phyloP scores from a whole-genome alignment of 2,329 filamentous ascomycete species.

The Trichoderma simmonsii region DNA sequence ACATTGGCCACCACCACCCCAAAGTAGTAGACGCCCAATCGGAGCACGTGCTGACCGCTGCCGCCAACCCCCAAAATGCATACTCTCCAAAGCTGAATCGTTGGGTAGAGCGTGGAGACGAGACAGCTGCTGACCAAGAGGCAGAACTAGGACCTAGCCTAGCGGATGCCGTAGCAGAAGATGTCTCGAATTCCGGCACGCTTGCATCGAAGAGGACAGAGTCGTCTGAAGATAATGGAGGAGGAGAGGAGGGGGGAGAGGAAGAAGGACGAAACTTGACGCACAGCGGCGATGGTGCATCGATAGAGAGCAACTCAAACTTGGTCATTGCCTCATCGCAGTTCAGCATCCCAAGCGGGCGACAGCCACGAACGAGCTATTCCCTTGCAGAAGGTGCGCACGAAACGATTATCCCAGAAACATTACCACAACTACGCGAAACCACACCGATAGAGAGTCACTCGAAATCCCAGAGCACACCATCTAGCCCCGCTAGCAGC shows the following conservation, averaged over 20 bases:
- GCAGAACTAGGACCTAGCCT: conserved; percentile 19
- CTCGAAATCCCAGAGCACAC: background rate
- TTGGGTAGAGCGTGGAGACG: background rate
- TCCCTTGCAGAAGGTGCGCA: conserved; percentile 31
- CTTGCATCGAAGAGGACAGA: conserved; percentile 11
- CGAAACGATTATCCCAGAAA: conserved; percentile 26
- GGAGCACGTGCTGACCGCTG: background rate
- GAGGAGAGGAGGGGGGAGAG: background rate
- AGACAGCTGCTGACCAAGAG: conserved; percentile 21
- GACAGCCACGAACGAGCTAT: conserved; percentile 47
- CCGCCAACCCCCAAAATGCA: background rate
- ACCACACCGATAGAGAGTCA: conserved; percentile 19
- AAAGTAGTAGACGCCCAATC: conserved; percentile 7
- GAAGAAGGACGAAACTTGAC: background rate
- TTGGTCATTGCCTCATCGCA: conserved; percentile 25
- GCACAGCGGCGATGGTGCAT: background rate
- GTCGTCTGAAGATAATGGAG: background rate
- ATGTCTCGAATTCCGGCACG: background rate
- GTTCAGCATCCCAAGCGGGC: conserved; percentile 46
- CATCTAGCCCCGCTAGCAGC: conserved; percentile 26
- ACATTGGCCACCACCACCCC: background rate
- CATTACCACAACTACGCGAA: conserved; percentile 20
- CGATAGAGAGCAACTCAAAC: conserved; percentile 15
- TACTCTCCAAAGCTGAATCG: background rate
- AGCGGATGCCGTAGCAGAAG: conserved; percentile 14